phyloP scores from a whole-genome alignment of 345 rosid genomes.

The Leavenworthia alabamica region DNA sequence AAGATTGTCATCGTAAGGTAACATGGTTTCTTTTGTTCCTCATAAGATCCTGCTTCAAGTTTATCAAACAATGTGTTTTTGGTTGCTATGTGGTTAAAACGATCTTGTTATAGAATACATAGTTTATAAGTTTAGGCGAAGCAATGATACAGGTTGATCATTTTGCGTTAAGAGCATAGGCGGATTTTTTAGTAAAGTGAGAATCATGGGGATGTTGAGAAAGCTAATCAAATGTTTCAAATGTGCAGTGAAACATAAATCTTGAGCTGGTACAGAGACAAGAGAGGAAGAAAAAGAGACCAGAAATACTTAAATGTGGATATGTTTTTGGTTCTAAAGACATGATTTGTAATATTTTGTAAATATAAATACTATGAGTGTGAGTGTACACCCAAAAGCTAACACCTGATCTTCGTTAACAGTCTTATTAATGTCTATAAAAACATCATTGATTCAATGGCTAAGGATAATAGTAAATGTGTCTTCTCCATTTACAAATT shows the following conservation, averaged over 20 bases:
- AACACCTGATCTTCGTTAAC: too few species aligned
- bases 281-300: background rate
- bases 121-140: too few species aligned
- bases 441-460: too few species aligned
- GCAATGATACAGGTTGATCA: too few species aligned
- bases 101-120: background rate
- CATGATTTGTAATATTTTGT: constrained; percentile 12
- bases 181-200: background rate
- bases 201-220: background rate
- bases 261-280: background rate
- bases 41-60: background rate
- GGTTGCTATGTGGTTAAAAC: background rate
- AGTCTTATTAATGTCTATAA: too few species aligned
- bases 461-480: too few species aligned
- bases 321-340: background rate
- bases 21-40: background rate
- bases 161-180: too few species aligned
- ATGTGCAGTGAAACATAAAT: constrained; percentile 16
- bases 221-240: background rate
- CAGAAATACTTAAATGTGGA: background rate
- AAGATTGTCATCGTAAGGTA: constrained; percentile 65
- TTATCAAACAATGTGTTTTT: background rate
- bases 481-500: too few species aligned
- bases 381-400: too few species aligned
- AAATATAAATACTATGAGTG: background rate